Evolutionary conservation across 192 early-diverging fungal genomes (phyloP).

Genomic region (Entrophospora sp.): DNA sequence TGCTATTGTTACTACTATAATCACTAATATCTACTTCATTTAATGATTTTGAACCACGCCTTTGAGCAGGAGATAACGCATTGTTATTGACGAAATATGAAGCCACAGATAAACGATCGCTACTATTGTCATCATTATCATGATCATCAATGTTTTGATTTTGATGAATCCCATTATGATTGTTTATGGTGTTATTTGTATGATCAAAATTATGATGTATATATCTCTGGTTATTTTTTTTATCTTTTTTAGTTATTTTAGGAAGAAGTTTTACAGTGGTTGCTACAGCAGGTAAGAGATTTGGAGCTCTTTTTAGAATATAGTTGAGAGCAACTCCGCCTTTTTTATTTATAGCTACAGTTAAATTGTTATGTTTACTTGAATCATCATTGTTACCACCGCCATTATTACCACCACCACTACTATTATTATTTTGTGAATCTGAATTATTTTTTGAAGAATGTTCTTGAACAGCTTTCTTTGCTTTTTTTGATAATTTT

Average conservation of each 20-base stretch:
- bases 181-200: neutral
- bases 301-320: neutral
- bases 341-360: neutral
- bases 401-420: too few species aligned
- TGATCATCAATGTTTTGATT: neutral
- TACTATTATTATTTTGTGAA: too few species aligned
- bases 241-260: neutral
- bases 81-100: too few species aligned
- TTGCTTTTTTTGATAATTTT: too few species aligned
- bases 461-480: too few species aligned
- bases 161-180: neutral
- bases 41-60: conserved; percentile 2
- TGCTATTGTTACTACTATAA: too few species aligned
- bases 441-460: too few species aligned
- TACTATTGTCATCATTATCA: too few species aligned
- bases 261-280: neutral
- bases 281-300: neutral
- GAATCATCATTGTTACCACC: neutral
- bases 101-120: too few species aligned
- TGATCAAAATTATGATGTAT: neutral
- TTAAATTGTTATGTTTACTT: neutral
- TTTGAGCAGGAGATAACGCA: neutral
- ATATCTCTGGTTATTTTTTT: neutral
- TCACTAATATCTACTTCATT: neutral
- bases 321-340: neutral